Evolutionary conservation across 257 asterid genomes (phyloP), one percentile per base, ranked within the genome.

Genomic region (Knoxia roxburghii): DNA sequence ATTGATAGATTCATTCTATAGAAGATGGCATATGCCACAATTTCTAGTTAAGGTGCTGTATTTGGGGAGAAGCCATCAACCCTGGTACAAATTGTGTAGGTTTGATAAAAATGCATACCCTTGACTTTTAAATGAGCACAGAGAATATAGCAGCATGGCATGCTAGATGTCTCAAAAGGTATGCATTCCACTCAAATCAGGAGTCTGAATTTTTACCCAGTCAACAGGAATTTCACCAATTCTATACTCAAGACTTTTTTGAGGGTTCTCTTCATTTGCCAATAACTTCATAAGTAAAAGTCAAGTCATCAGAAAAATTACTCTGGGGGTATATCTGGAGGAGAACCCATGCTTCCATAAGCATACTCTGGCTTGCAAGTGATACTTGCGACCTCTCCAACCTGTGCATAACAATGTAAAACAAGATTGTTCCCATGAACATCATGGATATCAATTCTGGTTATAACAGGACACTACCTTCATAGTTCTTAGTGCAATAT

Each of bases 301-400:
- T 29, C 26, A 13, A 51, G 51, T 24, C n/a, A 61, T 2, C 37
- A 23, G 40, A 64, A 33, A 7, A 73, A 54, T 73, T 88, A 93
- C 99, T 88, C 93, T 0, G 97, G 88, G 46, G 99, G 97, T 9
- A 93, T 76, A 73, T 93, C 99, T 29, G 99, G 99, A 41, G 97
- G 99, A 75, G 99, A 93, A 59, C 99, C 97, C 0, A 87, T 85
- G 64, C 88, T 87, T 64, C 97, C 99, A 73, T 93, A 93, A 52
- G 84, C 99, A 80, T 93, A 93, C 26, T 93, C 99, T 68, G 99
- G 96, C 83, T 86, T 84, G 85, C 99, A 90, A 30, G 95, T 93
- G 78, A 93, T 87, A 74, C 75, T 86, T 32, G 96, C 96, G 43
- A 90, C 84, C 86, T 93, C 99, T 39, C 99, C 95, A 73, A 85